Conservation (phyloP, 2,329 filamentous ascomycete genomes). For the Phaeosphaeriaceae sp. region DNA sequence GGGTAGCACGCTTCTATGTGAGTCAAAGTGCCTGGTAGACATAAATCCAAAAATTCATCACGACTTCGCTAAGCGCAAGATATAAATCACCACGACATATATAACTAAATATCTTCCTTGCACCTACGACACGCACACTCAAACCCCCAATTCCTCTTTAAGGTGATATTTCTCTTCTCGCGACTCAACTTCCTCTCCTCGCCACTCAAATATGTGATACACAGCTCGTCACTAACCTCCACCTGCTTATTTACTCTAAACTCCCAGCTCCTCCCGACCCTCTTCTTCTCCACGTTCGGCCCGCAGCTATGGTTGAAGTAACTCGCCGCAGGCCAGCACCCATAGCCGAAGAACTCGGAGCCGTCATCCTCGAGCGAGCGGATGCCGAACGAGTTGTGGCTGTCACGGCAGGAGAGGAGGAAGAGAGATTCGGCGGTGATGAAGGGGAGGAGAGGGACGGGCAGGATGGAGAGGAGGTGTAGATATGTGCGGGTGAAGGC, state of each 20-base stretch:
- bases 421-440: constrained; percentile 46
- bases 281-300: constrained; percentile 53
- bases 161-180: constrained; percentile 44
- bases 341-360: constrained; percentile 58
- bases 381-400: constrained; percentile 58
- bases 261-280: constrained; percentile 51
- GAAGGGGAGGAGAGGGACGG: constrained; percentile 40
- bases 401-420: constrained; percentile 48
- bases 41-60: no score
- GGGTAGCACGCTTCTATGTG: no score
- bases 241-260: constrained; percentile 50
- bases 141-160: constrained; percentile 56
- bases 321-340: constrained; percentile 54
- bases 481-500: constrained; percentile 51
- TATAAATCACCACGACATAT: no score
- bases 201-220: constrained; percentile 58
- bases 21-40: no score
- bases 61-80: no score
- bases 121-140: constrained; percentile 53
- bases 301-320: constrained; percentile 59
- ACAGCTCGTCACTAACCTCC: constrained; percentile 51
- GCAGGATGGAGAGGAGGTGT: constrained; percentile 52
- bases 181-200: constrained; percentile 52
- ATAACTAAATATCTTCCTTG: constrained; percentile 11
- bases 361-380: constrained; percentile 53